A percentile compares a stretch with the other conserved stretches of the same genome.
phyloP scores from a whole-genome alignment of 805 yeast species.

The Blastobotrys parvus region DNA sequence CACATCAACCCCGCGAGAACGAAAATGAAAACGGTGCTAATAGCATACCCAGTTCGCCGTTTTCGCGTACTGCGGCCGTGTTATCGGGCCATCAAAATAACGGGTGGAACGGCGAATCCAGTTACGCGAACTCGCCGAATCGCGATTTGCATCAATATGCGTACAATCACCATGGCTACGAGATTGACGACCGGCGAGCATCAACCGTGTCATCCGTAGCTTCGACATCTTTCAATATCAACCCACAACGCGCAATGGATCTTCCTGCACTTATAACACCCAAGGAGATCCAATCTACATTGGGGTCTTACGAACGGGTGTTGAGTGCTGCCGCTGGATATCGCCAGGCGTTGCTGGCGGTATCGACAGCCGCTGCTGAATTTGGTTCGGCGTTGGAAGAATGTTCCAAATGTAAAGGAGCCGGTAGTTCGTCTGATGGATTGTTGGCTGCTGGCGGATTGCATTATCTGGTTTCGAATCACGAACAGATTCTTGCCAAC shows the following conservation, averaged over 20 bases:
- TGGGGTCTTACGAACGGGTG: constrained; percentile 41
- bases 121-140: no score
- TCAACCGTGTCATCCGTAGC: neutral
- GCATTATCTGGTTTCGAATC: constrained; percentile 68
- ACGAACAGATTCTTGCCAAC: constrained; percentile 60
- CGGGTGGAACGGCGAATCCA: no score
- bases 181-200: neutral
- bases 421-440: constrained; percentile 53
- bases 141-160: no score
- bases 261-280: constrained; percentile 53
- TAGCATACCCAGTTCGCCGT: no score
- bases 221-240: neutral
- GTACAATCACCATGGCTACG: no score
- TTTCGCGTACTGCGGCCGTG: neutral
- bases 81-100: no score
- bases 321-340: constrained; percentile 40
- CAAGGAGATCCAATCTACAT: constrained; percentile 46
- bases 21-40: no score
- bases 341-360: constrained; percentile 36
- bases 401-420: constrained; percentile 54
- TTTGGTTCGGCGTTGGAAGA: constrained; percentile 65
- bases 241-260: constrained; percentile 27
- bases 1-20: no score
- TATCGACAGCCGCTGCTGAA: constrained; percentile 56
- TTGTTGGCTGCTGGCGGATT: constrained; percentile 66